A percentile compares a stretch with the other conserved stretches of the same genome.
phyloP scores from a whole-genome alignment of 192 early-diverging fungal genomes.

The Cladochytrium replicatum region DNA sequence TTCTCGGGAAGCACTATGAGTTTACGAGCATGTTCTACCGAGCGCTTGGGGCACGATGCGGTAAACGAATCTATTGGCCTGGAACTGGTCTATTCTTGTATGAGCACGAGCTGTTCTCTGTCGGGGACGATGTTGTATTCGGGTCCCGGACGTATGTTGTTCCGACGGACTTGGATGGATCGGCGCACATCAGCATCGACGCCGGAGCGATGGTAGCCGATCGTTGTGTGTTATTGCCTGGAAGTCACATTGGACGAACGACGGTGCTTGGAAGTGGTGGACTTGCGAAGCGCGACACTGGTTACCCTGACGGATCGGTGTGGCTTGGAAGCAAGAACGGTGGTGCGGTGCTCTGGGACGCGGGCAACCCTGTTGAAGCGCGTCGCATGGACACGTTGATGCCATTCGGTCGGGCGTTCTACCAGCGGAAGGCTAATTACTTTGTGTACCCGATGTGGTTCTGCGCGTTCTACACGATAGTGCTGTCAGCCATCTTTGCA shows the following conservation, averaged over 20 bases:
- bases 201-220: slow-evolving; percentile 32
- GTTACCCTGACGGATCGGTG: slow-evolving; percentile 14
- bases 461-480: no score
- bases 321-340: slow-evolving; percentile 31
- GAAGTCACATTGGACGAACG: slow-evolving; percentile 21
- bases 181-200: slow-evolving; percentile 16
- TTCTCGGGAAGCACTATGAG: slow-evolving; percentile 35
- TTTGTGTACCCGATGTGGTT: no score
- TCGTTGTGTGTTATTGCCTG: slow-evolving; percentile 33
- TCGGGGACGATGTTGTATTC: slow-evolving; percentile 38
- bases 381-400: slow-evolving; percentile 13
- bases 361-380: slow-evolving; percentile 3
- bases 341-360: slow-evolving; percentile 22
- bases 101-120: slow-evolving; percentile 30
- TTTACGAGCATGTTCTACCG: slow-evolving; percentile 25
- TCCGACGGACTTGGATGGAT: slow-evolving; percentile 21
- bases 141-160: slow-evolving; percentile 28
- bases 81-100: slow-evolving; percentile 24
- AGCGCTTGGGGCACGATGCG: slow-evolving; percentile 28
- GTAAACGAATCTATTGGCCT: slow-evolving; percentile 37
- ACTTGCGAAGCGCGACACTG: slow-evolving; percentile 16
- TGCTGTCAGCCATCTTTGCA: no score
- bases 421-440: slow-evolving; percentile 23
- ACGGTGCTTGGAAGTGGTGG: slow-evolving; percentile 31
- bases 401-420: slow-evolving; percentile 39